Percentiles rank a stretch among this genome's conserved stretches.
Conservation (phyloP, 768 basidiomycete genomes). For the Auriscalpium orientale region DNA sequence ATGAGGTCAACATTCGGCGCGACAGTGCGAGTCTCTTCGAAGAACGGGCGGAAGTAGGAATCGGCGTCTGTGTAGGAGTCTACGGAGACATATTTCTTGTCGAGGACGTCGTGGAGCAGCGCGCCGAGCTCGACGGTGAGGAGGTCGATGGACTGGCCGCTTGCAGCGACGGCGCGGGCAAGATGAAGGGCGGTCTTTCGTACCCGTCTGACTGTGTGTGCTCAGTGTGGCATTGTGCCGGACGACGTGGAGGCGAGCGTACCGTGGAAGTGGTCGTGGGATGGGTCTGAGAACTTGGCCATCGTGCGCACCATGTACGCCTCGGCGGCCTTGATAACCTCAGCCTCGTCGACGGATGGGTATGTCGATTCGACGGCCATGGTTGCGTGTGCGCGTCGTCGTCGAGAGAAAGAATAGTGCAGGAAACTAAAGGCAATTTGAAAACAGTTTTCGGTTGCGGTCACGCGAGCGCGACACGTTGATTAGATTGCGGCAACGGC, state of each 20-base stretch:
- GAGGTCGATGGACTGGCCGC: slow-evolving; percentile 45
- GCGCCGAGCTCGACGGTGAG: slow-evolving; percentile 77
- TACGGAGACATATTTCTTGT: slow-evolving; percentile 73
- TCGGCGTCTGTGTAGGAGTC: slow-evolving; percentile 50
- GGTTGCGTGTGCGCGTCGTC: neutral
- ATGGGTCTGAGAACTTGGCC: slow-evolving; percentile 65
- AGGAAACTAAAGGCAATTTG: no score
- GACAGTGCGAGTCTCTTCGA: slow-evolving; percentile 29
- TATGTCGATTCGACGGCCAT: slow-evolving; percentile 26
- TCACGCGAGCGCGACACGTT: neutral
- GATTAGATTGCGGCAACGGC: neutral
- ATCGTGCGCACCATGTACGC: slow-evolving; percentile 65
- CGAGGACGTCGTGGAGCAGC: slow-evolving; percentile 82
- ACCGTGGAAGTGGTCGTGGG: slow-evolving; percentile 79
- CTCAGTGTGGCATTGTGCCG: neutral
- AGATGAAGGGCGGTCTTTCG: slow-evolving; percentile 67
- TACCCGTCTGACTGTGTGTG: slow-evolving; percentile 65
- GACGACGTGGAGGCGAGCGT: neutral
- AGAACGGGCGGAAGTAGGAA: slow-evolving; percentile 62
- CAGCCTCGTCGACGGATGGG: slow-evolving; percentile 45
- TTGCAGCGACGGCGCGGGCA: slow-evolving; percentile 37
- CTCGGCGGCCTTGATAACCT: slow-evolving; percentile 50
- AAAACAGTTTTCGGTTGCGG: neutral
- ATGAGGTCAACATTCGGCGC: slow-evolving; percentile 36
- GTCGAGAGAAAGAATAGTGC: neutral